phyloP scores from a whole-genome alignment of 2,329 filamentous ascomycete genomes.

The Dryadomyces sulphureus region DNA sequence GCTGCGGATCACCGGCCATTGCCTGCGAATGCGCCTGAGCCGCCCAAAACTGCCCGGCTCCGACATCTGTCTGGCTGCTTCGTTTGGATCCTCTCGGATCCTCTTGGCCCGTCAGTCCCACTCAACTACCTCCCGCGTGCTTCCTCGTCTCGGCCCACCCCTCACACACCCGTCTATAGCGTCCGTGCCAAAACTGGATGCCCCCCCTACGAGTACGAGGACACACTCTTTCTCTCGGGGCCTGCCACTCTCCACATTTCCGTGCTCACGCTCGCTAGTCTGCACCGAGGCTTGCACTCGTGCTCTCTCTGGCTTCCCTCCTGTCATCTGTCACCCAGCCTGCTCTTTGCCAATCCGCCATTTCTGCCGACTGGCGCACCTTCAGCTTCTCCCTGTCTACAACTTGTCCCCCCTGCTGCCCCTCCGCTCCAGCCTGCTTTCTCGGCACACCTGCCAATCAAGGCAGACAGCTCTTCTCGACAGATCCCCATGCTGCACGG shows the following conservation, averaged over 20 bases:
- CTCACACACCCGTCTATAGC: slow-evolving; percentile 3
- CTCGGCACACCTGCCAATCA: neutral
- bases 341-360: neutral
- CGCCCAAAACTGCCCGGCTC: too few relatives aligned
- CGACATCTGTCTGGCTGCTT: neutral
- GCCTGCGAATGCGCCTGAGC: too few relatives aligned
- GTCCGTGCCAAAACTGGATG: slow-evolving; percentile 3
- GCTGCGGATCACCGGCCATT: too few relatives aligned
- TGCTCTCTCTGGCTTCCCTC: neutral
- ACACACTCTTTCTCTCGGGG: too few relatives aligned
- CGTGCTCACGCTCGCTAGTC: neutral
- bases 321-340: neutral
- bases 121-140: slow-evolving; percentile 3
- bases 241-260: neutral
- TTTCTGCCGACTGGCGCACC: neutral
- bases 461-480: neutral
- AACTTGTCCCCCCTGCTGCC: neutral
- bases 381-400: neutral
- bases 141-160: slow-evolving; percentile 6
- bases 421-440: neutral
- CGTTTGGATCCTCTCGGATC: neutral
- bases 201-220: too few relatives aligned
- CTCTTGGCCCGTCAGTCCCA: slow-evolving; percentile 1
- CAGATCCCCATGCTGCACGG: slow-evolving; percentile 4
- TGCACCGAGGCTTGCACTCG: neutral